phyloP scores from a whole-genome alignment of 2,329 filamentous ascomycete species.

The Penicillium sp. region DNA sequence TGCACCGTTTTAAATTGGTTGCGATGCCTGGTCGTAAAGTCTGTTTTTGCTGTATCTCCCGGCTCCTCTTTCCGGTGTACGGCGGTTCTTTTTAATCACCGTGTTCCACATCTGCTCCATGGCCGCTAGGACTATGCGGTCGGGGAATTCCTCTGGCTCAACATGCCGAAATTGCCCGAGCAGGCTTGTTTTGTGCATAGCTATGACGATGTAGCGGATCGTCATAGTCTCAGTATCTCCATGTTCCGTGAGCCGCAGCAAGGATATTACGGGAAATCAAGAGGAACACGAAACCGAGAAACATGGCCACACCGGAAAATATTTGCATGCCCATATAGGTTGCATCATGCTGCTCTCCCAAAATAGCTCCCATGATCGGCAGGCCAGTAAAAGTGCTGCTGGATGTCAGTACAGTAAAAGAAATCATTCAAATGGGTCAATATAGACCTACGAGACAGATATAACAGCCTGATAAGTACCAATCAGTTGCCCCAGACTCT shows the following conservation, averaged over 20 bases:
- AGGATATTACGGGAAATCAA: background rate
- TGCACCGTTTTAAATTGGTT: too few species aligned
- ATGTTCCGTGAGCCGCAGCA: background rate
- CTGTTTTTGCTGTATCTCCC: too few species aligned
- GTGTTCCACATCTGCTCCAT: too few species aligned
- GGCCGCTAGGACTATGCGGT: too few species aligned
- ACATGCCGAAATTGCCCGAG: too few species aligned
- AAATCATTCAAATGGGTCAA: background rate
- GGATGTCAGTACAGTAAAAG: background rate
- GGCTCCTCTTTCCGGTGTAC: too few species aligned
- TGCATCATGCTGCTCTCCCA: background rate
- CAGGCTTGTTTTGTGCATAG: too few species aligned
- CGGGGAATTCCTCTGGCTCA: too few species aligned
- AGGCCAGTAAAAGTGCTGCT: background rate
- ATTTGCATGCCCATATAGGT: background rate
- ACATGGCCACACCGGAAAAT: background rate
- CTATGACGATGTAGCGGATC: too few species aligned
- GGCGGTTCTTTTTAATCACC: too few species aligned
- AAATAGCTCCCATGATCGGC: background rate
- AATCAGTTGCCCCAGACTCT: conserved; percentile 36
- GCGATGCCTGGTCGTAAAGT: too few species aligned
- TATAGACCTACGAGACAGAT: conserved; percentile 13
- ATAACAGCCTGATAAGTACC: conserved; percentile 27
- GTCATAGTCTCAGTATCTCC: background rate
- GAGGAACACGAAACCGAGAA: background rate